These are phyloP conservation scores for Hysterangium stoloniferum DNA, from an alignment of 768 basidiomycete species.

Conservation along the genomic window DNA sequence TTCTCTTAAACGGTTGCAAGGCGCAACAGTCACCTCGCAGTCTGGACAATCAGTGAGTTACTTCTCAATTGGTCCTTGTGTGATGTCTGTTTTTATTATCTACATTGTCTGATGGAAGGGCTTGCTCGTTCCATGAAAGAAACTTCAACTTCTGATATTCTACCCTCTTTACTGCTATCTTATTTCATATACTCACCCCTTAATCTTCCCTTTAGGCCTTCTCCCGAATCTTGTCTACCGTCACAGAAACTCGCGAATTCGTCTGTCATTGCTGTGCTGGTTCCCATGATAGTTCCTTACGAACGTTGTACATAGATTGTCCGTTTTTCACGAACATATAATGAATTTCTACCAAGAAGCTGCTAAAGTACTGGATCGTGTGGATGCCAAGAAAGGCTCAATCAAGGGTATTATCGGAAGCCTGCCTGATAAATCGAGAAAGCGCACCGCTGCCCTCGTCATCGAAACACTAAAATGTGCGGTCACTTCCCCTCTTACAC, in stretches of 20 bases:
- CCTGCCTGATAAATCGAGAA: conserved; percentile 65
- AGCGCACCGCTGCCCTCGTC: conserved; percentile 76
- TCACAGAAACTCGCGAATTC: too few relatives aligned
- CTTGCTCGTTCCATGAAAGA: conserved; percentile 29
- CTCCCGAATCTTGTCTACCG: background rate
- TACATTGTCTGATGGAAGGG: conserved; percentile 79
- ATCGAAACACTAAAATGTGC: conserved; percentile 96
- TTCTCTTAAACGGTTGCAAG: too few relatives aligned
- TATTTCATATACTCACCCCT: background rate
- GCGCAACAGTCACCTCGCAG: too few relatives aligned
- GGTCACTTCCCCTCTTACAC: conserved; percentile 19
- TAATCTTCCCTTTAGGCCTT: background rate
- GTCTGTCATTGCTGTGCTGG: conserved; percentile 4
- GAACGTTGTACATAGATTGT: conserved; percentile 7
- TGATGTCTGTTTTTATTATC: conserved; percentile 67
- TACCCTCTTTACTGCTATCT: background rate
- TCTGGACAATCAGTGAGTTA: too few relatives aligned
- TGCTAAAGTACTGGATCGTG: conserved; percentile 70
- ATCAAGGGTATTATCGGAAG: conserved; percentile 77
- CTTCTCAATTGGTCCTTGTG: conserved; percentile 15
- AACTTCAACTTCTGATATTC: conserved; percentile 27
- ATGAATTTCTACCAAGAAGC: conserved; percentile 99
- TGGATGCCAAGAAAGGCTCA: conserved; percentile 86
- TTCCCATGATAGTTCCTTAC: background rate
- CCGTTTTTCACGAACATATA: conserved; percentile 13